These are phyloP conservation scores for Aspergillus sclerotioniger DNA, from an alignment of 495 filamentous ascomycete genomes.

Conservation along the genomic window DNA sequence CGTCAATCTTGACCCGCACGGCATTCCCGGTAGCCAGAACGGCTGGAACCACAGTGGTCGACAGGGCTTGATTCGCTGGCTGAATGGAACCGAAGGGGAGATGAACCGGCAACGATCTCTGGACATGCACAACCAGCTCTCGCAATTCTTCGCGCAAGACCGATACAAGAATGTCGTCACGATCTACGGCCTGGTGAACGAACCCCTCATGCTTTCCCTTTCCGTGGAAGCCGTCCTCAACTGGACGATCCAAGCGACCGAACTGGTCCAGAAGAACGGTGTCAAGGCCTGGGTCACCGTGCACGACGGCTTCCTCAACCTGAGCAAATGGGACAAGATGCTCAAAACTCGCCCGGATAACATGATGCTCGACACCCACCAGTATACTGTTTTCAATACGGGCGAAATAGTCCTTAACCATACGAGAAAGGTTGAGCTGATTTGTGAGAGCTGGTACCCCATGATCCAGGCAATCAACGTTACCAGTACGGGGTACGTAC, in stretches of 20 bases:
- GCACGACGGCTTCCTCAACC: conserved; percentile 81
- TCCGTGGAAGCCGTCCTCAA: conserved; percentile 56
- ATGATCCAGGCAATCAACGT: conserved; percentile 72
- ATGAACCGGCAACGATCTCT: conserved; percentile 71
- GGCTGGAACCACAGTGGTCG: conserved; percentile 88
- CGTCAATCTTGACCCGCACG: conserved; percentile 93
- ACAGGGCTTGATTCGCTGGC: conserved; percentile 69
- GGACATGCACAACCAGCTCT: conserved; percentile 77
- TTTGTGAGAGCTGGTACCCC: conserved; percentile 79
- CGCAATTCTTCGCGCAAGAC: conserved; percentile 79
- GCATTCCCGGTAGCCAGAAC: conserved; percentile 78
- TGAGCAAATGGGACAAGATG: conserved; percentile 74
- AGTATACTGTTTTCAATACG: conserved; percentile 86
- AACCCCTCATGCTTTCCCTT: conserved; percentile 74
- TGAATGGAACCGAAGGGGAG: conserved; percentile 66
- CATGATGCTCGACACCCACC: conserved; percentile 87
- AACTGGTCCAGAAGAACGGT: conserved; percentile 67
- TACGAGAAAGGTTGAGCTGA: conserved; percentile 73
- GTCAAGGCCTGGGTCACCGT: conserved; percentile 66
- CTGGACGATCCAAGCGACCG: conserved; percentile 67
- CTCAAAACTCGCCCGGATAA: conserved; percentile 48
- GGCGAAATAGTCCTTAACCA: conserved; percentile 72
- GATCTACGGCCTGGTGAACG: conserved; percentile 85
- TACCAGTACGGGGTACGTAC: conserved; percentile 62
- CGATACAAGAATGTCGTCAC: conserved; percentile 80